Conservation (phyloP, 2,329 filamentous ascomycete genomes). For the Penicillium sp. region DNA sequence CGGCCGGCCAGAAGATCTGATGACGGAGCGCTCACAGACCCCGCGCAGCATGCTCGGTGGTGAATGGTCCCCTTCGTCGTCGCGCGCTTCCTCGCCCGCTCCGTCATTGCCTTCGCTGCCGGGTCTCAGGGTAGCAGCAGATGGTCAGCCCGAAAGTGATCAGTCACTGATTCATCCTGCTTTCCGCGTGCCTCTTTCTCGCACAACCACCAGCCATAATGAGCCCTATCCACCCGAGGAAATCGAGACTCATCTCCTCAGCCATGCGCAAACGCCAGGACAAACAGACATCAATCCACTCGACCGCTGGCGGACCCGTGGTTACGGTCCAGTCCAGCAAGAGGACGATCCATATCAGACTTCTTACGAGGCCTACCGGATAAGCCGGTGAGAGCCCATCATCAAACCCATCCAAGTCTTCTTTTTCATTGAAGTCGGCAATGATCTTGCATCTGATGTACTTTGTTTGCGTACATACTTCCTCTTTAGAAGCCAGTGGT, state of each 20-base stretch:
- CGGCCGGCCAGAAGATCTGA: constrained; percentile 41
- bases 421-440: no score
- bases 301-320: constrained; percentile 32
- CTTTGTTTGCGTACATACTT: not conserved
- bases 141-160: constrained; percentile 21
- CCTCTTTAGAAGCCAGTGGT: no score
- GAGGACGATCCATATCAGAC: constrained; percentile 27
- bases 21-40: constrained; percentile 42
- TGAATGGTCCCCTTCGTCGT: constrained; percentile 36
- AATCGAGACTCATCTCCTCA: constrained; percentile 35
- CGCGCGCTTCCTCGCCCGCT: constrained; percentile 36
- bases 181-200: constrained; percentile 29
- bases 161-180: constrained; percentile 30
- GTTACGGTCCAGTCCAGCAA: constrained; percentile 35
- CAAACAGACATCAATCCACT: constrained; percentile 20
- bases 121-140: constrained; percentile 20
- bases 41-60: constrained; percentile 32
- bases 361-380: constrained; percentile 33
- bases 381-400: constrained; percentile 10
- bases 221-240: constrained; percentile 36
- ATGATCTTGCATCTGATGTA: no score
- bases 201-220: constrained; percentile 16
- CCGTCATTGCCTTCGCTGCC: constrained; percentile 31
- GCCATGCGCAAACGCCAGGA: constrained; percentile 30
- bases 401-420: no score